Conservation (phyloP, 495 filamentous ascomycete genomes). For the Apiosordaria backusii region DNA sequence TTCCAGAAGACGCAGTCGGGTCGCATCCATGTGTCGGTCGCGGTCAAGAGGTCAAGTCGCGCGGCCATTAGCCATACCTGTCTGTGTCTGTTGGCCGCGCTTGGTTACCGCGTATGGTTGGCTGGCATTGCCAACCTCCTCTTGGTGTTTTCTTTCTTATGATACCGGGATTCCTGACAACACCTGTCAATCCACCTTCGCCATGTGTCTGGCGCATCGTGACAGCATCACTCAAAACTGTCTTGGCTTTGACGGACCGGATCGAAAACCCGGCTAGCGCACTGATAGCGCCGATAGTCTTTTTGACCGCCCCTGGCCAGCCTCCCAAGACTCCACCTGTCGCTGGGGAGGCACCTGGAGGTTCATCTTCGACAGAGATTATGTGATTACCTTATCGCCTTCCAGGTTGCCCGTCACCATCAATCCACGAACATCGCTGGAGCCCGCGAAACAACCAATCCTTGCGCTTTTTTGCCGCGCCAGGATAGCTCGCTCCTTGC, state of each 20-base stretch:
- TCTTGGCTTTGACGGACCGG: constrained; percentile 8
- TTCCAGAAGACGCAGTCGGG: background rate
- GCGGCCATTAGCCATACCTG: too few relatives aligned
- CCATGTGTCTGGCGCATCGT: background rate
- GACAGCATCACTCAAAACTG: background rate
- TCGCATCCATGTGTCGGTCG: background rate
- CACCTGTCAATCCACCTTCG: background rate
- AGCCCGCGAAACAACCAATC: background rate
- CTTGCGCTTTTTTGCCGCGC: constrained; percentile 1
- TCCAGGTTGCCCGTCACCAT: background rate
- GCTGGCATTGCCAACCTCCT: background rate
- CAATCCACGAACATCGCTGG: background rate
- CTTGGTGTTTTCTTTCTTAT: background rate
- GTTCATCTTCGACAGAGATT: too few relatives aligned
- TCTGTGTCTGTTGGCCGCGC: too few relatives aligned
- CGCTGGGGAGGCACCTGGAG: background rate
- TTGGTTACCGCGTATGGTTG: background rate
- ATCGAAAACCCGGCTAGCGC: constrained; percentile 11
- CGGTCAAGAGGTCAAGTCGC: background rate
- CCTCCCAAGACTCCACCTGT: constrained; percentile 2
- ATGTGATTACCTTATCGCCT: too few relatives aligned
- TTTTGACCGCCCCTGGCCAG: constrained; percentile 3
- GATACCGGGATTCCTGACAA: too few relatives aligned
- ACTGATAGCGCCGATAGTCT: constrained; percentile 2
- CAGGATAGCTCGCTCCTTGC: background rate